Evolutionary conservation across 305 asterid species (phyloP).

Genomic region (Ajuga reptans): DNA sequence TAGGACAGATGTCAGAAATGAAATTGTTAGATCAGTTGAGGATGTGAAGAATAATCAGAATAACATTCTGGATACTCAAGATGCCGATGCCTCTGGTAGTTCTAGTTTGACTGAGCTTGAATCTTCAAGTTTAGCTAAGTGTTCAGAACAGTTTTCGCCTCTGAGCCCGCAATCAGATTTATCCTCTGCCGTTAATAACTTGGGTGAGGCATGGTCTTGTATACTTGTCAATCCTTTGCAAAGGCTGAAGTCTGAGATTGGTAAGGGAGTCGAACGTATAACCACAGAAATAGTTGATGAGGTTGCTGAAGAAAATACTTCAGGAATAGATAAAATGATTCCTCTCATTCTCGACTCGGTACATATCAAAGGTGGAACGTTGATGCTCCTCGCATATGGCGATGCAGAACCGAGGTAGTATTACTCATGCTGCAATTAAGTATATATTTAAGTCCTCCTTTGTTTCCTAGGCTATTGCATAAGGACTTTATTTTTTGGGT

Average conservation of each 20-base stretch:
- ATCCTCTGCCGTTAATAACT: constrained; percentile 32
- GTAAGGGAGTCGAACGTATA: constrained; percentile 54
- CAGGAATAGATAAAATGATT: constrained; percentile 50
- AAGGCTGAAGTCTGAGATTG: constrained; percentile 59
- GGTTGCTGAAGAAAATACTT: constrained; percentile 42
- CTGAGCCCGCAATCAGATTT: constrained; percentile 33
- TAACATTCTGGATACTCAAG: constrained; percentile 33
- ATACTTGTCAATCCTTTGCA: constrained; percentile 46
- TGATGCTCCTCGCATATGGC: constrained; percentile 94
- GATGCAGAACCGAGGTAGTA: constrained; percentile 85
- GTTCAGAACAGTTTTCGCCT: constrained; percentile 26
- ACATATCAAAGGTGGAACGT: constrained; percentile 69
- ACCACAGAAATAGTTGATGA: constrained; percentile 59
- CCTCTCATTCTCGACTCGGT: constrained; percentile 84
- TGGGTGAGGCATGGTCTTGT: constrained; percentile 42
- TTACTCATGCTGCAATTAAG: constrained; percentile 10
- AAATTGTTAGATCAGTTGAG: constrained; percentile 28
- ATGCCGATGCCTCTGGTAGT: constrained; percentile 26
- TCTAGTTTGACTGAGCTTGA: constrained; percentile 30
- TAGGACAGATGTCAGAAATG: constrained; percentile 28
- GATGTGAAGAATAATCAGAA: constrained; percentile 33
- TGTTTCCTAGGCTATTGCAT: constrained; percentile 2
- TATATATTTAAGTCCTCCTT: constrained; percentile 11
- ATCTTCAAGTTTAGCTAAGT: constrained; percentile 29
- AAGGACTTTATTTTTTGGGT: not conserved